phyloP scores from a whole-genome alignment of 257 asterid species.

The Solanum pinnatisectum region DNA sequence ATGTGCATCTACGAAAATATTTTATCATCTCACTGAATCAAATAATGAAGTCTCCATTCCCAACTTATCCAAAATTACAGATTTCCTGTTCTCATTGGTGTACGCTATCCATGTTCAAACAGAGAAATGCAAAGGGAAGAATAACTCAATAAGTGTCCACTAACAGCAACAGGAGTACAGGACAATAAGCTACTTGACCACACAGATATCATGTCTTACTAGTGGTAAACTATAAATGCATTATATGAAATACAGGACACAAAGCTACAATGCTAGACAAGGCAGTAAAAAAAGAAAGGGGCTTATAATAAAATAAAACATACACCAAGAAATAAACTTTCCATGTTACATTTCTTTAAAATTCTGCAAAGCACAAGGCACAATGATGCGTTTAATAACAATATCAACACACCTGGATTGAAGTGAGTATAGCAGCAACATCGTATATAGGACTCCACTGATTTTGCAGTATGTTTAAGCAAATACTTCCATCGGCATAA shows the following conservation, averaged over 20 bases:
- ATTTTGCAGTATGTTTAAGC: conserved; percentile 88
- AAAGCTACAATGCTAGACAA: background rate
- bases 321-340: background rate
- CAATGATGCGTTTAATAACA: background rate
- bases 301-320: background rate
- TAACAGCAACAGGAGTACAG: background rate
- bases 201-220: background rate
- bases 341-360: background rate
- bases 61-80: background rate
- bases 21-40: background rate
- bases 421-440: conserved; percentile 91
- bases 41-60: background rate
- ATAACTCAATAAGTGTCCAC: background rate
- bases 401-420: conserved; percentile 58
- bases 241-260: background rate
- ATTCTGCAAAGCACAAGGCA: background rate
- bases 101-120: background rate
- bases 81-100: background rate
- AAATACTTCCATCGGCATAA: conserved; percentile 94
- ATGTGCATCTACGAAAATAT: background rate
- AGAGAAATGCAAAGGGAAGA: background rate
- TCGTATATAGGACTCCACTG: conserved; percentile 97
- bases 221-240: background rate
- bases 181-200: background rate
- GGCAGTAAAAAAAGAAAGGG: background rate